Percentiles rank a stretch among this genome's conserved stretches.
Conservation (phyloP, 768 basidiomycete genomes). For the Hebeloma cylindrosporum region DNA sequence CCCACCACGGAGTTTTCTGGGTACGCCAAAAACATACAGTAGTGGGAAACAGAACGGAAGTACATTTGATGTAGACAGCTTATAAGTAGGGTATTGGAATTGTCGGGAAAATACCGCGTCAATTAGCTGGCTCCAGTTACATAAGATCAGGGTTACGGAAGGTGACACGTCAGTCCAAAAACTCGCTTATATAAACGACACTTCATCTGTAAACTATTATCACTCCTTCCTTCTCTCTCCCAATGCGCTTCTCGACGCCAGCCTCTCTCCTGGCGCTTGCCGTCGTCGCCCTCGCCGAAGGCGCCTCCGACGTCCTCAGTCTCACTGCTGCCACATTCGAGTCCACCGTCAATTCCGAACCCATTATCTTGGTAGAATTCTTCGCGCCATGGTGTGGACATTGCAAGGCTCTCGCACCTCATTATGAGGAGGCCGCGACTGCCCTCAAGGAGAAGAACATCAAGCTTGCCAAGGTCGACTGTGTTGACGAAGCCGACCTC, state of each 20-base stretch:
- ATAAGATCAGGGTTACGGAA: constrained; percentile 16
- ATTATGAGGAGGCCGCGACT: constrained; percentile 94
- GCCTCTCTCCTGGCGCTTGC: constrained; percentile 51
- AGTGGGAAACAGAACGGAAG: constrained; percentile 71
- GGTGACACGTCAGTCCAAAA: constrained; percentile 52
- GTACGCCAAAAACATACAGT: constrained; percentile 52
- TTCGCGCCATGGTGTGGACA: constrained; percentile 95
- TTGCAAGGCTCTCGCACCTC: constrained; percentile 92
- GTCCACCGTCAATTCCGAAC: constrained; percentile 58
- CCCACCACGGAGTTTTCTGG: constrained; percentile 64
- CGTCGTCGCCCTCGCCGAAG: constrained; percentile 50
- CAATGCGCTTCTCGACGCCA: constrained; percentile 68
- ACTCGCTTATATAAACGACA: constrained; percentile 29
- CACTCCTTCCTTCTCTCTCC: constrained; percentile 26
- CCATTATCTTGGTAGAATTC: constrained; percentile 91
- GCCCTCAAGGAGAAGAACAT: constrained; percentile 87
- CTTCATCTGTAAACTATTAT: constrained; percentile 16
- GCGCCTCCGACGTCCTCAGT: constrained; percentile 79
- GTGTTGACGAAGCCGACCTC: constrained; percentile 90
- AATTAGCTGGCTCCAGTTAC: constrained; percentile 16
- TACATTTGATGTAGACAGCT: constrained; percentile 55
- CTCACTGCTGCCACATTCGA: constrained; percentile 73
- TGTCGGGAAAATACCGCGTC: constrained; percentile 6
- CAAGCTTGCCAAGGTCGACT: constrained; percentile 95
- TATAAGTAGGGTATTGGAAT: constrained; percentile 26